Evolutionary conservation across 345 rosid species (phyloP).

Genomic region (Cardiospermum halicacabum): DNA sequence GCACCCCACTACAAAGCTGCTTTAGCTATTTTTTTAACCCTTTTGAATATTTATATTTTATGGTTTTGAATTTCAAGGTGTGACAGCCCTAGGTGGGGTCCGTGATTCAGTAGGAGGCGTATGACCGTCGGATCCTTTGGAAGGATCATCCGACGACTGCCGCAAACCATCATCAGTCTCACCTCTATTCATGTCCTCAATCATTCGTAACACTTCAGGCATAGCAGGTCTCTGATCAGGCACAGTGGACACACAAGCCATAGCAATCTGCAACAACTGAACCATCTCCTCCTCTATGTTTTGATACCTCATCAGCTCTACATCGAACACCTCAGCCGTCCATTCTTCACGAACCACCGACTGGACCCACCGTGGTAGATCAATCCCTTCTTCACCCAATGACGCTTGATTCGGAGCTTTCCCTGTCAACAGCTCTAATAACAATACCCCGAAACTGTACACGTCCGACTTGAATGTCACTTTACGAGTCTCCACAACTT

Average conservation of each 20-base stretch:
- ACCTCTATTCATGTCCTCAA: constrained; percentile 77
- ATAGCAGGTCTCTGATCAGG: constrained; percentile 91
- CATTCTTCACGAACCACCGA: constrained; percentile 97
- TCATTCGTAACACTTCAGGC: constrained; percentile 84
- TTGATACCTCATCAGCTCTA: constrained; percentile 84
- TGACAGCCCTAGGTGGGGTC: constrained; percentile 53
- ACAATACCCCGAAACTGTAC: constrained; percentile 88
- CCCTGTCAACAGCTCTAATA: constrained; percentile 81
- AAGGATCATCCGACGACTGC: constrained; percentile 95
- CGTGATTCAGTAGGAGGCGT: constrained; percentile 75
- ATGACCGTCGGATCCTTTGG: constrained; percentile 85
- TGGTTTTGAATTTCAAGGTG: constrained; percentile 32
- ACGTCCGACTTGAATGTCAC: constrained; percentile 83
- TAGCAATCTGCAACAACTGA: constrained; percentile 88
- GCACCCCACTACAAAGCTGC: background rate
- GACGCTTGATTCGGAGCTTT: constrained; percentile 96
- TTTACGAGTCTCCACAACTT: constrained; percentile 70
- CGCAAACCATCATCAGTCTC: constrained; percentile 76
- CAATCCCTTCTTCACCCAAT: constrained; percentile 93
- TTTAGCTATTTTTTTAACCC: background rate
- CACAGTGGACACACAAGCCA: constrained; percentile 79
- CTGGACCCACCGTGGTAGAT: constrained; percentile 94
- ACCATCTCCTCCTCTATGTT: constrained; percentile 99
- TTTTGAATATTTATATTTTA: too few species aligned
- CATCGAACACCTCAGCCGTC: constrained; percentile 97